Evolutionary conservation across 2,329 filamentous ascomycete genomes (phyloP).

Genomic region (Calonectria pseudoreteaudii): DNA sequence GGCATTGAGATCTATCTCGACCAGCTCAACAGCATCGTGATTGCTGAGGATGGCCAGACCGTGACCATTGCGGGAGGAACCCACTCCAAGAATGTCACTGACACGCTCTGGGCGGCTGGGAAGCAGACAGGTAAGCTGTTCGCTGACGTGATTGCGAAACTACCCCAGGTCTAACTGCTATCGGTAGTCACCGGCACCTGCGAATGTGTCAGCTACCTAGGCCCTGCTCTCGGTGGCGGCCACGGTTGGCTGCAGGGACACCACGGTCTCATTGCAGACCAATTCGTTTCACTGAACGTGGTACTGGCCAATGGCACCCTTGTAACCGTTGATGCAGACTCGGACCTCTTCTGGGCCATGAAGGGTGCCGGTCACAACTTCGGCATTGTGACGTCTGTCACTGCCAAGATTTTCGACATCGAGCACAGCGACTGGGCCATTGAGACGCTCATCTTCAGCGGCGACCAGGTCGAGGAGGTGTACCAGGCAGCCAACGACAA

Average conservation of each 20-base stretch:
- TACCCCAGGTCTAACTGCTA: not conserved
- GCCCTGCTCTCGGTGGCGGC: slow-evolving; percentile 46
- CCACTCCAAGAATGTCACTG: slow-evolving; percentile 57
- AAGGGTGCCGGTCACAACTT: slow-evolving; percentile 50
- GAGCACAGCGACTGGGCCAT: slow-evolving; percentile 41
- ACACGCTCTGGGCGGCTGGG: slow-evolving; percentile 61
- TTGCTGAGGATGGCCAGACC: slow-evolving; percentile 56
- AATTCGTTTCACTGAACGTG: slow-evolving; percentile 47
- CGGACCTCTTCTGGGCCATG: slow-evolving; percentile 52
- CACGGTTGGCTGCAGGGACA: slow-evolving; percentile 46
- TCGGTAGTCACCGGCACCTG: slow-evolving; percentile 39
- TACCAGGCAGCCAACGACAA: slow-evolving; percentile 60
- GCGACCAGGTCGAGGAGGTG: slow-evolving; percentile 61
- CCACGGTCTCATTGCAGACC: slow-evolving; percentile 48
- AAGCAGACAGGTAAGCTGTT: slow-evolving; percentile 60
- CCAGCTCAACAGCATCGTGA: slow-evolving; percentile 55
- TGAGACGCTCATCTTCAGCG: slow-evolving; percentile 57
- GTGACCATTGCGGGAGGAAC: slow-evolving; percentile 63
- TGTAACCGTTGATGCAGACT: slow-evolving; percentile 34
- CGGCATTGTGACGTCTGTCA: slow-evolving; percentile 46
- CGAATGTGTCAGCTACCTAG: slow-evolving; percentile 45
- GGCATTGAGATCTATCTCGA: slow-evolving; percentile 64
- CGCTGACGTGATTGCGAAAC: not conserved
- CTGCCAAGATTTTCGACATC: slow-evolving; percentile 47
- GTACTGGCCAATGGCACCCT: slow-evolving; percentile 47